Percentiles rank a stretch among this genome's conserved stretches.
These are phyloP conservation scores for Chamaenerion angustifolium DNA, from an alignment of 345 rosid genomes.

Conservation along the genomic window DNA sequence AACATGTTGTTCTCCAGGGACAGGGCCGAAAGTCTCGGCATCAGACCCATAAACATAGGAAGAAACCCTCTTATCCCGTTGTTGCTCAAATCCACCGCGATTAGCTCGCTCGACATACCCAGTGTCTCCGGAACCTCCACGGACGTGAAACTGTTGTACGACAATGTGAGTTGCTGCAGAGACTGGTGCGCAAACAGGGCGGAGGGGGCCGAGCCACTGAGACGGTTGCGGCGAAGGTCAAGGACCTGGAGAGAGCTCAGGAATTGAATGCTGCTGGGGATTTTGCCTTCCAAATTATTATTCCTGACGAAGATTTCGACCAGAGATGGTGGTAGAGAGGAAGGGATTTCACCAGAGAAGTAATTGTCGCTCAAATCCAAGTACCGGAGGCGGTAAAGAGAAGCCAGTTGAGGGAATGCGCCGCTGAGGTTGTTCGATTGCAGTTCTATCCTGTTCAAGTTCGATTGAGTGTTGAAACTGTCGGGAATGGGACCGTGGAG, in stretches of 20 bases:
- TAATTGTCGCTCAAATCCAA: constrained; percentile 58
- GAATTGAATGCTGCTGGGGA: constrained; percentile 28
- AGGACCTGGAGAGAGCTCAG: constrained; percentile 39
- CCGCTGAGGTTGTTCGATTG: constrained; percentile 57
- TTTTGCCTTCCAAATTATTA: constrained; percentile 40
- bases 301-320: constrained; percentile 64
- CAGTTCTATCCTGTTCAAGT: constrained; percentile 52
- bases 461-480: constrained; percentile 26
- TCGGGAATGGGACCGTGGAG: constrained; percentile 44
- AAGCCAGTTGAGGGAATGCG: constrained; percentile 45
- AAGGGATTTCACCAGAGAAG: constrained; percentile 49
- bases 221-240: constrained; percentile 57
- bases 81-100: constrained; percentile 30
- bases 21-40: constrained; percentile 33
- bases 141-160: constrained; percentile 50
- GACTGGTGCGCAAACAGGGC: constrained; percentile 47
- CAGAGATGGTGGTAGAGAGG: constrained; percentile 32
- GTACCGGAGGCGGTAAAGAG: constrained; percentile 38
- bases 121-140: constrained; percentile 28
- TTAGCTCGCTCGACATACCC: constrained; percentile 32
- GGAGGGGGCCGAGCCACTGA: constrained; percentile 37
- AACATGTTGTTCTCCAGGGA: constrained; percentile 26
- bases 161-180: constrained; percentile 68
- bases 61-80: constrained; percentile 21
- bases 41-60: constrained; percentile 19